Evolutionary conservation across 495 filamentous ascomycete genomes (phyloP).

Genomic region (Cladorrhinum samala): DNA sequence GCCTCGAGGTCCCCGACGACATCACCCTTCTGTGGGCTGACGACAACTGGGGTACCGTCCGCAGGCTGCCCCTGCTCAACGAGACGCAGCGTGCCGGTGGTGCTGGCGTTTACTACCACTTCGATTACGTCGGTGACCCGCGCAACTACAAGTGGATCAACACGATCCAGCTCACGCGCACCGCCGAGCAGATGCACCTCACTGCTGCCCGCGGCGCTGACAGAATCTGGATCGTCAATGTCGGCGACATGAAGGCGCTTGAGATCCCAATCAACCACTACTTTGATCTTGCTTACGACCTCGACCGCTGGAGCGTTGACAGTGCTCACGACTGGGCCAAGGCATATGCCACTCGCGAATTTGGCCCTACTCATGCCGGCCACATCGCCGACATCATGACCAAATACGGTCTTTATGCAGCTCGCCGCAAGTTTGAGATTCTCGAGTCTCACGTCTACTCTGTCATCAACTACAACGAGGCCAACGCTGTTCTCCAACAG

Average conservation of each 20-base stretch:
- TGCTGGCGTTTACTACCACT: conserved; percentile 73
- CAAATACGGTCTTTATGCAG: conserved; percentile 56
- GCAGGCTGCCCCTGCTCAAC: conserved; percentile 55
- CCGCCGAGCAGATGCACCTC: conserved; percentile 57
- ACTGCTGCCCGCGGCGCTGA: conserved; percentile 56
- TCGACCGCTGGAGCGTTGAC: conserved; percentile 46
- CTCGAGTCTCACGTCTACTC: conserved; percentile 59
- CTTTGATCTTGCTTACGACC: conserved; percentile 62
- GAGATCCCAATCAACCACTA: conserved; percentile 65
- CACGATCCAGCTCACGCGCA: conserved; percentile 60
- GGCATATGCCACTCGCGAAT: conserved; percentile 55
- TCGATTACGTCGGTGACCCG: conserved; percentile 64
- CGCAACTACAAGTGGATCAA: conserved; percentile 69
- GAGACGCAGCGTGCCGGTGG: conserved; percentile 58
- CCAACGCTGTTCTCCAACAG: conserved; percentile 55
- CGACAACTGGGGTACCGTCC: conserved; percentile 69
- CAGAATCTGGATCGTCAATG: conserved; percentile 70
- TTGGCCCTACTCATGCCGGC: conserved; percentile 43
- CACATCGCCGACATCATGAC: conserved; percentile 52
- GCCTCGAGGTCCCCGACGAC: conserved; percentile 62
- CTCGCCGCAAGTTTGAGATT: conserved; percentile 62
- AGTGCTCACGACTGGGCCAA: conserved; percentile 52
- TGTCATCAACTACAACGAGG: conserved; percentile 65
- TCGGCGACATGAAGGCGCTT: conserved; percentile 66
- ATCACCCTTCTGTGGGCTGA: conserved; percentile 70